Conservation (phyloP, 169 alveolate genomes). For the Eimeria sp. region DNA sequence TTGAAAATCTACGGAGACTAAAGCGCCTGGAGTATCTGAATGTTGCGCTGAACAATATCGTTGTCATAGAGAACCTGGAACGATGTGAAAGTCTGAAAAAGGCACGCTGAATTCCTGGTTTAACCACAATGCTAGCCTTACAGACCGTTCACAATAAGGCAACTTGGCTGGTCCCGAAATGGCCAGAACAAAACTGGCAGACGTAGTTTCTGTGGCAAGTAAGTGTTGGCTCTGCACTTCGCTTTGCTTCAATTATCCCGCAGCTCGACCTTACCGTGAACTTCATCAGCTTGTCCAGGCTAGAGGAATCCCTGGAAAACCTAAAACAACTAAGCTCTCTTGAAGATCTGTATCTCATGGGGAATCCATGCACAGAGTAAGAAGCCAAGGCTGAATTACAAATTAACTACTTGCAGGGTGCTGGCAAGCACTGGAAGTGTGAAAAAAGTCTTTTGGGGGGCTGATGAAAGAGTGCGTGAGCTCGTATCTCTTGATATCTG, state of each 20-base stretch:
- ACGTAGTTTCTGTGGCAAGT: neutral
- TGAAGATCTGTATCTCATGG: conserved; percentile 94
- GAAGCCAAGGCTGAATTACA: neutral
- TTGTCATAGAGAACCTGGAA: conserved; percentile 92
- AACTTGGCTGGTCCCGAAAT: neutral
- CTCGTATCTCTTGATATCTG: neutral
- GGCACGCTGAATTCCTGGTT: conserved; percentile 48
- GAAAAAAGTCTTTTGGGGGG: neutral
- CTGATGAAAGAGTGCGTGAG: too few relatives aligned
- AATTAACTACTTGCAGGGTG: neutral
- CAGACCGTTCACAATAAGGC: neutral
- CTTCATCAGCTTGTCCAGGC: conserved; percentile 91
- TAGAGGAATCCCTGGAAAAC: conserved; percentile 90
- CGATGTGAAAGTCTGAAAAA: conserved; percentile 95
- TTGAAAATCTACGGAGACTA: conserved; percentile 93
- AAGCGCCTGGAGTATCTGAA: conserved; percentile 96
- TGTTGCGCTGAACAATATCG: conserved; percentile 94
- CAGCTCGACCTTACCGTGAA: conserved; percentile 95
- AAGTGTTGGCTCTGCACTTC: neutral
- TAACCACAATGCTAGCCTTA: too few relatives aligned
- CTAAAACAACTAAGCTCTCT: conserved; percentile 81
- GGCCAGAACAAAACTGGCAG: neutral
- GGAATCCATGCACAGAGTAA: conserved; percentile 96
- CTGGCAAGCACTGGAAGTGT: neutral
- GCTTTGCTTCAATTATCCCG: neutral